These are phyloP conservation scores for Aureobasidium vineae DNA, from an alignment of 2,329 filamentous ascomycete species.

Conservation along the genomic window DNA sequence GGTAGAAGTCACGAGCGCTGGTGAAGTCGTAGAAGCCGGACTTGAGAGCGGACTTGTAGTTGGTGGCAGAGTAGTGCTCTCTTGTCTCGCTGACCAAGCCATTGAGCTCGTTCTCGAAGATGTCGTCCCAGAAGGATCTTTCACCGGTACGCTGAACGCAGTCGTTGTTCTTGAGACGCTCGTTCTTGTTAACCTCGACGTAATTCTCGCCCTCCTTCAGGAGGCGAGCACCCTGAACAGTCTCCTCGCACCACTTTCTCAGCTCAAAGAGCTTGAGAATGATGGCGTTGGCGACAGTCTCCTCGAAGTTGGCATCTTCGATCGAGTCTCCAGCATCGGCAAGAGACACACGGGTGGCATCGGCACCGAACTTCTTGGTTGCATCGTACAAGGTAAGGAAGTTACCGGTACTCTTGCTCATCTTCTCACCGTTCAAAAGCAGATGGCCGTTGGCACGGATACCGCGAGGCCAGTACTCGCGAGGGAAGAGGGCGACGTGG, in stretches of 20 bases:
- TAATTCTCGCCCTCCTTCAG: constrained; percentile 48
- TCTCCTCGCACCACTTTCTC: constrained; percentile 90
- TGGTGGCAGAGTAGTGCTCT: constrained; percentile 73
- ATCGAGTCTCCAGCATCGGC: constrained; percentile 94
- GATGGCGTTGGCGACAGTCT: constrained; percentile 87
- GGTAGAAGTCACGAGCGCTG: constrained; percentile 85
- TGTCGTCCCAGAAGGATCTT: constrained; percentile 74
- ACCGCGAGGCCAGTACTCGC: constrained; percentile 82
- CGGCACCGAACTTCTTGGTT: constrained; percentile 89
- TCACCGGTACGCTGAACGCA: constrained; percentile 71
- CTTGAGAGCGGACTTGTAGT: constrained; percentile 86
- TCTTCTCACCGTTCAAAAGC: constrained; percentile 95
- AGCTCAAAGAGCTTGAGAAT: constrained; percentile 81
- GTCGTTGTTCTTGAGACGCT: constrained; percentile 52
- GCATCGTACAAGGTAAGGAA: constrained; percentile 89
- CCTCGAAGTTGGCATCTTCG: constrained; percentile 95
- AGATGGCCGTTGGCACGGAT: constrained; percentile 91
- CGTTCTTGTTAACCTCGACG: constrained; percentile 43
- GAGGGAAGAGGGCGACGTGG: constrained; percentile 83
- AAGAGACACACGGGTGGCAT: constrained; percentile 85
- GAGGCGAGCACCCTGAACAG: constrained; percentile 60
- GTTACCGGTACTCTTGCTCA: constrained; percentile 97
- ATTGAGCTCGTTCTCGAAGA: constrained; percentile 95
- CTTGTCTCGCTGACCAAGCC: constrained; percentile 73
- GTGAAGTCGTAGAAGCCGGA: constrained; percentile 84